phyloP scores from a whole-genome alignment of 345 rosid species.

The Conringia planisiliqua region DNA sequence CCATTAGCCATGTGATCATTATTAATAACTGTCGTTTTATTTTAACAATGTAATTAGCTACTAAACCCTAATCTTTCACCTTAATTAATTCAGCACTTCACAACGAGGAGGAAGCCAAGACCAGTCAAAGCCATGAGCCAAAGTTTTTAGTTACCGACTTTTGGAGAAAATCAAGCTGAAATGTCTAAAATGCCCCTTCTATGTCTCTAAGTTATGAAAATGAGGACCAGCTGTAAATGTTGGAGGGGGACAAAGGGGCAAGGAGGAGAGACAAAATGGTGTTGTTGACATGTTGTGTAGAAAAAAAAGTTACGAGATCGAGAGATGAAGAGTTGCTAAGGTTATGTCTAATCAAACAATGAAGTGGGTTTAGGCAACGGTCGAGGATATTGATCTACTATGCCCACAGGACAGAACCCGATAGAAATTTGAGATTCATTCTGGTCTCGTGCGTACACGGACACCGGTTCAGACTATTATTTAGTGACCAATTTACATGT shows the following conservation, averaged over 20 bases:
- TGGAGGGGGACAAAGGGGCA: conserved; percentile 26
- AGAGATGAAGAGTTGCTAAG: conserved; percentile 10
- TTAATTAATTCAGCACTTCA: neutral
- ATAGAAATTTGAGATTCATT: neutral
- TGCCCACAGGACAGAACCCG: neutral
- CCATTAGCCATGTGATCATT: conserved; percentile 15
- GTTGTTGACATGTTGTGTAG: conserved; percentile 1
- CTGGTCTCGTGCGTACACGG: neutral
- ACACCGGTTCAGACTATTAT: neutral
- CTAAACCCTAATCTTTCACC: conserved; percentile 1
- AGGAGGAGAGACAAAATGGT: conserved; percentile 25
- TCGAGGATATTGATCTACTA: neutral
- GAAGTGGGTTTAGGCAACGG: neutral
- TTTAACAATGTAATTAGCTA: neutral
- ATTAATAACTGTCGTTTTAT: neutral
- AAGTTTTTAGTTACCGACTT: neutral
- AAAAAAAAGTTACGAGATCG: conserved; percentile 3
- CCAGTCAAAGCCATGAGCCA: conserved; percentile 16
- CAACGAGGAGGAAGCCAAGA: conserved; percentile 11
- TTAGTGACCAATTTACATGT: neutral
- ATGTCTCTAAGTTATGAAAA: conserved; percentile 1
- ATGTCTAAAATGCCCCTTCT: neutral
- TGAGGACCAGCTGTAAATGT: conserved; percentile 30
- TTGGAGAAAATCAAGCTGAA: neutral
- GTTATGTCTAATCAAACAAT: conserved; percentile 22